Evolutionary conservation across 306 rosid genomes (phyloP).

Genomic region (Alnus glutinosa): DNA sequence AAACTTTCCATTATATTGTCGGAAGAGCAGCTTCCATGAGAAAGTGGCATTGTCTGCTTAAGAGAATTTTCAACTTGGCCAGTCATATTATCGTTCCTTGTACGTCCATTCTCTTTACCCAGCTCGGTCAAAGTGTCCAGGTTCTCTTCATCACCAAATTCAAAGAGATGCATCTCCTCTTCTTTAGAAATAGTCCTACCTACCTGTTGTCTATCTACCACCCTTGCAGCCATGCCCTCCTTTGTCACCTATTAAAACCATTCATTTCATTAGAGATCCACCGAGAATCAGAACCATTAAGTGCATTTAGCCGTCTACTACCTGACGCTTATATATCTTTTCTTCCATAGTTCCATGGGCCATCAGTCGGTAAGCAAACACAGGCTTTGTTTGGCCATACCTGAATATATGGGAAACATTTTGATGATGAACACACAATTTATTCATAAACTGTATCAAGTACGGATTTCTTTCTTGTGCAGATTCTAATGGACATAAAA

Average conservation of each 20-base stretch:
- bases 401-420: slow-evolving; percentile 43
- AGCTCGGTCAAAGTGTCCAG: slow-evolving; percentile 57
- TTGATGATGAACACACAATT: slow-evolving; percentile 16
- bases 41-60: slow-evolving; percentile 51
- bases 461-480: background rate
- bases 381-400: slow-evolving; percentile 97
- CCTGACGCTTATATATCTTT: slow-evolving; percentile 98
- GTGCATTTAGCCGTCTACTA: slow-evolving; percentile 32
- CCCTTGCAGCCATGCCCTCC: slow-evolving; percentile 98
- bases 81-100: slow-evolving; percentile 30
- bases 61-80: slow-evolving; percentile 43
- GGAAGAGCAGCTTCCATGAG: slow-evolving; percentile 77
- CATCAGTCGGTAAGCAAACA: slow-evolving; percentile 91
- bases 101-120: slow-evolving; percentile 48
- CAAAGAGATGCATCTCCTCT: slow-evolving; percentile 98
- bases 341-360: slow-evolving; percentile 99
- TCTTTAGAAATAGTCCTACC: slow-evolving; percentile 90
- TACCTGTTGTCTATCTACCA: slow-evolving; percentile 94
- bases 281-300: slow-evolving; percentile 19
- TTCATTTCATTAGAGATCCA: slow-evolving; percentile 27
- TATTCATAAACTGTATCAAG: slow-evolving; percentile 2
- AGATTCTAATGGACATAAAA: background rate
- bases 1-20: slow-evolving; percentile 92
- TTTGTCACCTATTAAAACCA: slow-evolving; percentile 78
- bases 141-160: slow-evolving; percentile 92